Evolutionary conservation across 768 basidiomycete genomes (phyloP).

Genomic region (Pulveroboletus sp.): DNA sequence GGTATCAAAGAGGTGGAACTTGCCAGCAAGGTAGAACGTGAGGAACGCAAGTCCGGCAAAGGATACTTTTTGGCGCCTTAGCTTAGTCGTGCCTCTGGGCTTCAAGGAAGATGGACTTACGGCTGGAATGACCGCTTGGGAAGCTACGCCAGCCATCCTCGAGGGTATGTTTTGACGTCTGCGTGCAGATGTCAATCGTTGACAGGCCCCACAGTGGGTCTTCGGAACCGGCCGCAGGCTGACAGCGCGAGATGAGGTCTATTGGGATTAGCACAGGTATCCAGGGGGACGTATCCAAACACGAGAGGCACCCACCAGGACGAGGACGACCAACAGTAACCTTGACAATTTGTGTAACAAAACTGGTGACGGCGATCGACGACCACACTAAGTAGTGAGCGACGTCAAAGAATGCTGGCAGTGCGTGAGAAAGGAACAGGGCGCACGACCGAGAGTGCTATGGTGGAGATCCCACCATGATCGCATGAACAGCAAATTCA

Average conservation of each 20-base stretch:
- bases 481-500: constrained; percentile 67
- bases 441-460: constrained; percentile 35
- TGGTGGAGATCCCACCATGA: constrained; percentile 89
- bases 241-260: constrained; percentile 44
- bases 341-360: constrained; percentile 80
- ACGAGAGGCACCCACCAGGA: constrained; percentile 47
- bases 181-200: constrained; percentile 71
- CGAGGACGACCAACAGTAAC: constrained; percentile 84
- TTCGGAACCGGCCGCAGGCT: constrained; percentile 53
- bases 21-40: constrained; percentile 83
- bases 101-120: constrained; percentile 39
- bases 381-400: constrained; percentile 49
- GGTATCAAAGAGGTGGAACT: constrained; percentile 82
- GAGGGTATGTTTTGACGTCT: constrained; percentile 49
- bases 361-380: constrained; percentile 65
- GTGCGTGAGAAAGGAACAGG: background rate
- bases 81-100: background rate
- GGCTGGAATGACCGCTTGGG: constrained; percentile 83
- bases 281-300: background rate
- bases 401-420: background rate
- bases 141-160: constrained; percentile 89
- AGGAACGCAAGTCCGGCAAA: constrained; percentile 93
- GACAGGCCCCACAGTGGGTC: constrained; percentile 73
- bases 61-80: constrained; percentile 48
- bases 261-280: background rate